Base-by-base conservation (phyloP, 2,329 filamentous ascomycete genomes). In the Aspergillus chevalieri region DNA sequence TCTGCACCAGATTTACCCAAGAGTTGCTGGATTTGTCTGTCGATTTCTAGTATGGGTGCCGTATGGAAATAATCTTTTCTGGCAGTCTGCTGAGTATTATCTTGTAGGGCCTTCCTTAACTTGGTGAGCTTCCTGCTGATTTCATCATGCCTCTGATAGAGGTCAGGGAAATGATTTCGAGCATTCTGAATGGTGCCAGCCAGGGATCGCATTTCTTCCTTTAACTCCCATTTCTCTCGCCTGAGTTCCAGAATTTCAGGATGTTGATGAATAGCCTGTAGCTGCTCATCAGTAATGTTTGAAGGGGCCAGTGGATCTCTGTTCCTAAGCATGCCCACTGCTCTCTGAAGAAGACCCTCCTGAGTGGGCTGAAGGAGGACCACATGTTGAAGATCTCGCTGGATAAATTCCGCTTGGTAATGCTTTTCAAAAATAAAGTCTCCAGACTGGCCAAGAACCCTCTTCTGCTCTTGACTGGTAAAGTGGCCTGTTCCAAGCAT, bases 1-100 rank as follows among this genome's bases (percentile, higher is more conserved):
- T 93, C 87, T 2, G 44, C 9, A 41, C 62, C 38, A 55, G 49
- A 44, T 15, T 58, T 10, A 19, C 54, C 47, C 8, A 63, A 57
- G 42, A 63, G 57, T 47, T 62, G 42, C 26, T 61, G 60, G 22
- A 61, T 60, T 53, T 65, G 47, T 52, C 53, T 46, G 46, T 63
- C 44, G 21, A 65, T 49, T 59, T 63, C 49, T 2, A 62, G 43
- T 14, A 65, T 48, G 36, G 56, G 57, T 26, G 50, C 47, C 47
- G 50, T 61, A 6, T 55, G 49, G 36, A 63, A 64, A 58, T 63
- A 52, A 17, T 62, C 52, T 44, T 63, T 62, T 53, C 57, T 55
- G n/a, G 57, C 56, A 47, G 45, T 50, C 50, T 62, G 42, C 30
- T 43, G 49, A 6, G 56, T 61, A 22, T 61, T 45, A 22, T 49